Percentiles rank a stretch among this genome's conserved stretches.
phyloP scores from a whole-genome alignment of 2,329 filamentous ascomycete genomes.

The Ophiostoma triangulosporum region DNA sequence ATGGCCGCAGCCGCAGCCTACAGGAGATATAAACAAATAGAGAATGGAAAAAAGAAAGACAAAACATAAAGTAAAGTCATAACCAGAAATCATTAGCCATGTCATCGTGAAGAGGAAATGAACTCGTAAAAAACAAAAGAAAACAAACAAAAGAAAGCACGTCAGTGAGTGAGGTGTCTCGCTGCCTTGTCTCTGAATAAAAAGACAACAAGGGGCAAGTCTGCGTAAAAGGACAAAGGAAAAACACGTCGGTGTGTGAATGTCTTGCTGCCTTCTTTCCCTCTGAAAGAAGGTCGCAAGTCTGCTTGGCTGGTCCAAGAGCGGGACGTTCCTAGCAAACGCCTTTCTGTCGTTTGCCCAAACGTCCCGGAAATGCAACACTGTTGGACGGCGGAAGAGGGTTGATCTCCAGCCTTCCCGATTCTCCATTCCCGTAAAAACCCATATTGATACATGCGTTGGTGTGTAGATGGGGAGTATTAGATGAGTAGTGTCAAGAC shows the following conservation, averaged over 20 bases:
- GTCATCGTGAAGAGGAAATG: slow-evolving; percentile 6
- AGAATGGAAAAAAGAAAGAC: slow-evolving; percentile 7
- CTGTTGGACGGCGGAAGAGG: neutral
- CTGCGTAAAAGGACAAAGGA: no score
- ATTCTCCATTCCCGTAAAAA: neutral
- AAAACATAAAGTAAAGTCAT: slow-evolving; percentile 13
- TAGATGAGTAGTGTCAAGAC: neutral
- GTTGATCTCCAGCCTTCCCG: neutral
- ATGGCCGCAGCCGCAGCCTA: neutral
- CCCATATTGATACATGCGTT: slow-evolving; percentile 6
- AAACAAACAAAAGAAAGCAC: neutral
- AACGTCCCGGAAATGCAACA: slow-evolving; percentile 4
- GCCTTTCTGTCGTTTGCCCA: no score
- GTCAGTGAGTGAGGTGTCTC: no score
- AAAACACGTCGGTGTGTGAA: neutral
- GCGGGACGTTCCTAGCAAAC: neutral
- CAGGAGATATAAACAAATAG: neutral
- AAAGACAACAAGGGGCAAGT: no score
- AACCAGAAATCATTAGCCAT: slow-evolving; percentile 13
- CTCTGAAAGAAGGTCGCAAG: neutral
- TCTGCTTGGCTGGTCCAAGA: neutral
- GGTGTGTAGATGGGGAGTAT: neutral
- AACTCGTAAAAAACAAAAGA: neutral
- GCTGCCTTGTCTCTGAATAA: no score
- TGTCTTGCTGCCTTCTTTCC: neutral